These are phyloP conservation scores for Dipsacomyces acuminosporus DNA, from an alignment of 371 early-diverging fungal species.

Conservation along the genomic window DNA sequence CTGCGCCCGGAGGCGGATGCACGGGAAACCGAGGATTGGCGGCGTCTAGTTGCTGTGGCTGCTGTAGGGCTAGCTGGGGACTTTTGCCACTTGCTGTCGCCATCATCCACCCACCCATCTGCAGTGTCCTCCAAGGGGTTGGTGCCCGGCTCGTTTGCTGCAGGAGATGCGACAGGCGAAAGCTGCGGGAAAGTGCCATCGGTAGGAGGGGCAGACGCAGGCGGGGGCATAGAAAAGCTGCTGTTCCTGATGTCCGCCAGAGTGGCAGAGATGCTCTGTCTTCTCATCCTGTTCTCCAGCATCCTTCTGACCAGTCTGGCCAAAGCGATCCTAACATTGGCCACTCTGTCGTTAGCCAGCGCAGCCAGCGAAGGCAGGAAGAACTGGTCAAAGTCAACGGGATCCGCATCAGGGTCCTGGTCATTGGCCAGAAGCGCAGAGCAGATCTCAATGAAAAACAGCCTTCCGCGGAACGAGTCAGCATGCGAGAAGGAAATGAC, in stretches of 20 bases:
- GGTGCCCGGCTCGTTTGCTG: no score
- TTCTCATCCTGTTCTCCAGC: conserved; percentile 45
- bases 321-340: conserved; percentile 48
- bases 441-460: conserved; percentile 50
- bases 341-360: conserved; percentile 42
- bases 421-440: conserved; percentile 43
- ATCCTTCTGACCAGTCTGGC: conserved; percentile 46
- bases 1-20: not conserved
- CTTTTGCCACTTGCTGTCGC: no score
- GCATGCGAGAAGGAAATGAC: conserved; percentile 49
- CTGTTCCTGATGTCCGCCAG: conserved; percentile 31
- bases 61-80: no score
- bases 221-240: no score
- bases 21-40: not conserved
- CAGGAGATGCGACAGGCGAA: no score
- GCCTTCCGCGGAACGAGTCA: conserved; percentile 43
- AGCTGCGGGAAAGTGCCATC: no score
- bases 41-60: no score
- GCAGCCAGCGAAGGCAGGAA: conserved; percentile 48
- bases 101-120: no score
- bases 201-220: no score
- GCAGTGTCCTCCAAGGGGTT: no score
- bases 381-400: conserved; percentile 50
- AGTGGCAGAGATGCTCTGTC: conserved; percentile 43
- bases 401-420: conserved; percentile 44